A percentile compares a stretch with the other conserved stretches of the same genome.
Evolutionary conservation across 768 basidiomycete species (phyloP).

Genomic region (Heimioporus sp.): DNA sequence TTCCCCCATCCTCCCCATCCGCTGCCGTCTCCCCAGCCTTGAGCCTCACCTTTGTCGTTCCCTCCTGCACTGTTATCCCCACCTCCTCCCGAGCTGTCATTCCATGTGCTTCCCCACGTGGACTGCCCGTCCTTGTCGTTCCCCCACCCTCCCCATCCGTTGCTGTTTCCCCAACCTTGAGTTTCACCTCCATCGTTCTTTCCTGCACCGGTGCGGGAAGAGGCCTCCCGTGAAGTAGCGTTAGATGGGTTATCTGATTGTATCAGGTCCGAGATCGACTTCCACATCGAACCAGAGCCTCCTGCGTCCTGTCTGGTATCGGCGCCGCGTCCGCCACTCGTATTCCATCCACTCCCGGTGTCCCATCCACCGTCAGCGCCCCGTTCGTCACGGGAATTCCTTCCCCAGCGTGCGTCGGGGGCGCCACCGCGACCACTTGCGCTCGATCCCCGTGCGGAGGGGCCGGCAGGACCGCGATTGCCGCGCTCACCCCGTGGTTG

Average conservation of each 20-base stretch:
- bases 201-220: no score
- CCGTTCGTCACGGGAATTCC: background rate
- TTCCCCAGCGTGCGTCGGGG: background rate
- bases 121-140: background rate
- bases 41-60: background rate
- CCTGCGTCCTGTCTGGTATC: no score
- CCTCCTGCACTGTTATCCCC: no score
- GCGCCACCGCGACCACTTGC: background rate
- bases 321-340: slow-evolving; percentile 8
- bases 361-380: slow-evolving; percentile 3
- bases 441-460: background rate
- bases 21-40: background rate
- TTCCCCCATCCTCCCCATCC: slow-evolving; percentile 8
- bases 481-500: slow-evolving; percentile 6
- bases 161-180: background rate
- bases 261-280: no score
- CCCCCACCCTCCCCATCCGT: background rate
- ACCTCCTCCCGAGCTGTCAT: slow-evolving; percentile 5
- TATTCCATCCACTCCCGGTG: slow-evolving; percentile 10
- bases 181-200: no score
- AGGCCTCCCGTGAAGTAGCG: no score
- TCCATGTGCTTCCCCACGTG: background rate
- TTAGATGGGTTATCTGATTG: no score
- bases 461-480: background rate
- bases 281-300: no score